phyloP scores from a whole-genome alignment of 2,329 filamentous ascomycete species.

The Colletotrichum godetiae region DNA sequence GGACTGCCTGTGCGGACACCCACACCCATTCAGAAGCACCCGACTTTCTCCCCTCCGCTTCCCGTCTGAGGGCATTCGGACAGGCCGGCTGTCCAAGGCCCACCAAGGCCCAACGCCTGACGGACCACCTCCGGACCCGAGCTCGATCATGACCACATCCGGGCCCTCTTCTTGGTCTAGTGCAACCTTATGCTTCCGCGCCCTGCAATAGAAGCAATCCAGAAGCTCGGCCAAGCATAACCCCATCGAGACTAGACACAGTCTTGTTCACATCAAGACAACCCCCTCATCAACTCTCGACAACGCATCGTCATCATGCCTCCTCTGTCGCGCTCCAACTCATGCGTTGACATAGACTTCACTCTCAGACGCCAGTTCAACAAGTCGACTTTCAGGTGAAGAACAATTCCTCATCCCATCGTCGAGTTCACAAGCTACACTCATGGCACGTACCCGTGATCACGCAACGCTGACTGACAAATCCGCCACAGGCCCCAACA shows the following conservation, averaged over 20 bases:
- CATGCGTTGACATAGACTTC: slow-evolving; percentile 76
- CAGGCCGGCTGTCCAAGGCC: slow-evolving; percentile 25
- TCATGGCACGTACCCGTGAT: background rate
- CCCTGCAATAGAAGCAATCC: slow-evolving; percentile 16
- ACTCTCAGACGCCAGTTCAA: slow-evolving; percentile 79
- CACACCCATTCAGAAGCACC: background rate
- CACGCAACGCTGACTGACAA: slow-evolving; percentile 53
- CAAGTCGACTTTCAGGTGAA: slow-evolving; percentile 78
- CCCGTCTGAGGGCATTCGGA: slow-evolving; percentile 23
- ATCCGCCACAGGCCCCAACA: slow-evolving; percentile 71
- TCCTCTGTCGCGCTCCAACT: slow-evolving; percentile 56
- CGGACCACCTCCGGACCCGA: slow-evolving; percentile 32
- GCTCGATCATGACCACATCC: slow-evolving; percentile 23
- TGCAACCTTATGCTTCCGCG: slow-evolving; percentile 25
- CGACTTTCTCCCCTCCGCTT: background rate
- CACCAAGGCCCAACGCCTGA: slow-evolving; percentile 16
- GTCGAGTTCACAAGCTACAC: background rate
- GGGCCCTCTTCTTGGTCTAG: slow-evolving; percentile 23
- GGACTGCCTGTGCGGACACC: background rate
- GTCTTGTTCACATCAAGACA: slow-evolving; percentile 7
- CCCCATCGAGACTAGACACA: background rate
- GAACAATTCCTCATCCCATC: slow-evolving; percentile 14
- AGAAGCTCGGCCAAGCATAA: slow-evolving; percentile 18
- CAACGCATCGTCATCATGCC: slow-evolving; percentile 48
- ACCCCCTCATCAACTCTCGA: slow-evolving; percentile 18